Conservation (phyloP, 2,329 filamentous ascomycete genomes). For the Alternaria hordeiaustralica region DNA sequence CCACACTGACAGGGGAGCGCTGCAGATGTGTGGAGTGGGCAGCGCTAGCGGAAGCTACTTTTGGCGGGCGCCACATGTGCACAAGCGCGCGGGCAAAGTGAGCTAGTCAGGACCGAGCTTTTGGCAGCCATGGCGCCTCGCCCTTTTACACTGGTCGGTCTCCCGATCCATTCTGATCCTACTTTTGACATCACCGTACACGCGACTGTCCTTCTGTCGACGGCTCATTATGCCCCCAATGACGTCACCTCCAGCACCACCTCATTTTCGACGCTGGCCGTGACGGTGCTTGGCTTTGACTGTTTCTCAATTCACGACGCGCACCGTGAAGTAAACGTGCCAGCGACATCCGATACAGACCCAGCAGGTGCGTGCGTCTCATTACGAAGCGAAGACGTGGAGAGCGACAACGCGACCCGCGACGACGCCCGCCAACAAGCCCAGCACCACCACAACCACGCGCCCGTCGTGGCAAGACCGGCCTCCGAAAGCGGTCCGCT, state of each 20-base stretch:
- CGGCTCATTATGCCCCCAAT: neutral
- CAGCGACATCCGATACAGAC: neutral
- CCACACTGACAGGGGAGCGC: too few species aligned
- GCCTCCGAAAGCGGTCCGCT: fast-evolving
- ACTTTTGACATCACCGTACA: neutral
- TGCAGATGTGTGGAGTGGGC: neutral
- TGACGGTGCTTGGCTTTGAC: neutral
- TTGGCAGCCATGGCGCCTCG: neutral
- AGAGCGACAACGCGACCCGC: neutral
- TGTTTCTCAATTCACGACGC: neutral
- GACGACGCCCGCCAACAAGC: neutral
- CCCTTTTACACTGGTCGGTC: neutral
- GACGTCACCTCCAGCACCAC: neutral
- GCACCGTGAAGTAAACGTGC: neutral
- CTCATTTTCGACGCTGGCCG: neutral
- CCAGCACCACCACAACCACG: neutral
- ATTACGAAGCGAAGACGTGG: neutral
- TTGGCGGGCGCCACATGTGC: neutral
- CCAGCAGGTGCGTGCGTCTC: neutral
- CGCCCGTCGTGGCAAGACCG: neutral
- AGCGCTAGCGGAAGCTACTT: neutral
- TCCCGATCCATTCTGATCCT: neutral
- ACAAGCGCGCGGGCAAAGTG: neutral
- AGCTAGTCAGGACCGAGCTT: neutral
- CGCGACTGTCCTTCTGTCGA: neutral